A percentile compares a stretch with the other conserved stretches of the same genome.
phyloP scores from a whole-genome alignment of 192 early-diverging fungal species.

The Linderina pennispora region DNA sequence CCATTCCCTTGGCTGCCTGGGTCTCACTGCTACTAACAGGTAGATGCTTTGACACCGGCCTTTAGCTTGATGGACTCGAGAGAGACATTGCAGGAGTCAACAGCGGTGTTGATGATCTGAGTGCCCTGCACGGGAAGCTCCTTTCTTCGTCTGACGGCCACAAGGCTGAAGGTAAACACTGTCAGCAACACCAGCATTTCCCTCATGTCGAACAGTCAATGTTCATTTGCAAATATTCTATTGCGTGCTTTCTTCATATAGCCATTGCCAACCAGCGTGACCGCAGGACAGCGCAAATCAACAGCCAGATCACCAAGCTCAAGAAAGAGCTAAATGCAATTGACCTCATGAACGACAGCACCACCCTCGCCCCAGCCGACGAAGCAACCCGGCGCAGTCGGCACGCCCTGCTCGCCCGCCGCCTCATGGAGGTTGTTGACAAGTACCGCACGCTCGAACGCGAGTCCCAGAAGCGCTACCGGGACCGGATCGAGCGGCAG shows the following conservation, averaged over 20 bases:
- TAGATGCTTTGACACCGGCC: too few relatives aligned
- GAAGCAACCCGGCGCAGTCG: constrained; percentile 33
- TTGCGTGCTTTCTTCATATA: constrained; percentile 5
- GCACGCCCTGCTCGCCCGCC: constrained; percentile 32
- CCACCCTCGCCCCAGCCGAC: constrained; percentile 23
- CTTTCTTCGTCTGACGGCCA: constrained; percentile 37
- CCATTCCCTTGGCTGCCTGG: not conserved
- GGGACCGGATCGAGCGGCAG: constrained; percentile 39
- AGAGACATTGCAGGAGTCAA: constrained; percentile 21
- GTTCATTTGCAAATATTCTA: not conserved
- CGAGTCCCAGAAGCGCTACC: constrained; percentile 39
- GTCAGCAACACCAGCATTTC: not conserved
- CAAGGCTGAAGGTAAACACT: constrained; percentile 33
- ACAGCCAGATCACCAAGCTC: constrained; percentile 29
- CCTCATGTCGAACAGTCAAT: not conserved
- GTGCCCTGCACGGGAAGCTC: constrained; percentile 26
- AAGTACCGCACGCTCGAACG: constrained; percentile 38
- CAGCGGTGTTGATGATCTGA: constrained; percentile 26
- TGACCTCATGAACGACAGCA: constrained; percentile 33
- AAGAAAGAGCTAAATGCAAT: constrained; percentile 36
- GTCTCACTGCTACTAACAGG: not conserved
- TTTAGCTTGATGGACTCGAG: constrained; percentile 35
- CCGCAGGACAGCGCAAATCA: constrained; percentile 31
- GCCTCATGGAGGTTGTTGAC: constrained; percentile 34
- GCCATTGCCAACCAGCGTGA: constrained; percentile 39